Base-by-base conservation (phyloP, 148 eudicot species). In the Fagopyrum homotropicum region DNA sequence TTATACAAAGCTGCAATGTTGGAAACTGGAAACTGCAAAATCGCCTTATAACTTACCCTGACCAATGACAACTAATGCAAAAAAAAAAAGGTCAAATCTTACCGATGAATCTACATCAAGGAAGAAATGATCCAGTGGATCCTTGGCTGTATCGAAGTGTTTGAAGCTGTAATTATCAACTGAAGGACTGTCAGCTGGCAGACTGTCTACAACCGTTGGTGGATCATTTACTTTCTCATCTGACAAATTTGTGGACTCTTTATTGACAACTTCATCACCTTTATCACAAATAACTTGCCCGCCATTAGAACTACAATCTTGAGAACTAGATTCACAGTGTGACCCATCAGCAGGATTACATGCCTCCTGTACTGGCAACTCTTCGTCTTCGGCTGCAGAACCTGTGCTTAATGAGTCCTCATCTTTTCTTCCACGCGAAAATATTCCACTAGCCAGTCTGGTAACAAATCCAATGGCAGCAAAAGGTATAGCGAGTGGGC, bases 71-170 rank as follows among this genome's bases (percentile, higher is more conserved):
- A 61, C 10, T 61, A 61, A 10, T 9, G 30, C 10, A 60, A 26
- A 60, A 61, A 61, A 35, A 66, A 17, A 40, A 14, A 15, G 19
- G 7, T 9, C 43, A 54, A 54, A 52, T 64, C 74, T 79, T 73
- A 92, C 99, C 86, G 80, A 86, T 75, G 77, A 75, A 78, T 76
- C 83, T 71, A 89, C 72, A 78, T 86, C 89, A 71, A 87, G 82
- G 81, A 81, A 95, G 79, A 89, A 78, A 86, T 95, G 97, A 79
- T 92, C 99, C 40, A 54, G 74, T 17, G 98, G 99, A 77, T 95
- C 94, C 81, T 88, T 88, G 50, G 86, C 90, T 26, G 88, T 88
- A 85, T 95, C 99, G 84, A 95, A 95, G 69, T 97, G 86, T 81
- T 84, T 95, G 78, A 95, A 95, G 79, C 80, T 75, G 77, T 82